A percentile compares a stretch with the other conserved stretches of the same genome.
Evolutionary conservation across 2,329 filamentous ascomycete species (phyloP).

Genomic region (Fusarium albosuccineum): DNA sequence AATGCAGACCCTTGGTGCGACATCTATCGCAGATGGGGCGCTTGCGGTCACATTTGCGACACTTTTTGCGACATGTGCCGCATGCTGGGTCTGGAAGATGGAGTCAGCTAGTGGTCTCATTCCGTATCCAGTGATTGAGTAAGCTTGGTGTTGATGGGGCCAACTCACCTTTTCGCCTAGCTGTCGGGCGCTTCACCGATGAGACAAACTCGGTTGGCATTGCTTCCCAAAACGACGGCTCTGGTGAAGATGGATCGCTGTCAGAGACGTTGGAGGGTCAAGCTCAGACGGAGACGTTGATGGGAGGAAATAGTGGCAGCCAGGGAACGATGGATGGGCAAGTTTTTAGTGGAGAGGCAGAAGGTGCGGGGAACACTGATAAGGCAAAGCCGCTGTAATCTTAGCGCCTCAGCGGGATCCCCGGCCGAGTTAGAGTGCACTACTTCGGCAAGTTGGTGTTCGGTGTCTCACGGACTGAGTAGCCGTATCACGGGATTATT

Average conservation of each 20-base stretch:
- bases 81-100: slow-evolving; percentile 45
- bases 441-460: no score
- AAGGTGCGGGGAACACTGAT: slow-evolving; percentile 2
- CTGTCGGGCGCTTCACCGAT: slow-evolving; percentile 26
- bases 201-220: slow-evolving; percentile 18
- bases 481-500: no score
- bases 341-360: slow-evolving; percentile 4
- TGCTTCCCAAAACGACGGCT: slow-evolving; percentile 13
- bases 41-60: slow-evolving; percentile 49
- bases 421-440: neutral
- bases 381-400: neutral
- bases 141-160: neutral
- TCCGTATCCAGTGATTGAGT: neutral
- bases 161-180: slow-evolving; percentile 36
- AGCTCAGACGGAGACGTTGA: slow-evolving; percentile 2
- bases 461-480: no score
- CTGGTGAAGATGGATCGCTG: neutral
- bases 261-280: neutral
- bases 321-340: neutral
- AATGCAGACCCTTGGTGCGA: slow-evolving; percentile 46
- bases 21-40: slow-evolving; percentile 48
- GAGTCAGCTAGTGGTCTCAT: neutral
- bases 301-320: neutral
- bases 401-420: neutral
- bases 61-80: slow-evolving; percentile 50